A percentile compares a stretch with the other conserved stretches of the same genome.
These are phyloP conservation scores for Aristolochia californica DNA, from an alignment of 164 flowering plant genomes.

Conservation along the genomic window DNA sequence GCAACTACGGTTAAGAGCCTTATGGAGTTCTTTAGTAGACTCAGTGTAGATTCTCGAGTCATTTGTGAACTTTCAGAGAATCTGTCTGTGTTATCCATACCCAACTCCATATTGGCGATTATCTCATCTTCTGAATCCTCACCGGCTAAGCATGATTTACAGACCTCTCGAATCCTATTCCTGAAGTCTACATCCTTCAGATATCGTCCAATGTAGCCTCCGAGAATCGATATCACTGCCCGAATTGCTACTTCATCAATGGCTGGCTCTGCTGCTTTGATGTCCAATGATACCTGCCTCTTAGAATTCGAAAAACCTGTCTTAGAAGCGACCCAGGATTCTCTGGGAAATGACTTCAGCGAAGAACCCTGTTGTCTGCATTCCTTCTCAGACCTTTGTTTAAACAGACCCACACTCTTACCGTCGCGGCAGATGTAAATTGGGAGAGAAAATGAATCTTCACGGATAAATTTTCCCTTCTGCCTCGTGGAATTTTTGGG, in stretches of 20 bases:
- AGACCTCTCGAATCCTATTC: slow-evolving; percentile 21
- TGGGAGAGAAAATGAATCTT: slow-evolving; percentile 27
- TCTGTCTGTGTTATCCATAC: slow-evolving; percentile 36
- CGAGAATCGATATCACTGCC: slow-evolving; percentile 49
- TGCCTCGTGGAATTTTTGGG: slow-evolving; percentile 11
- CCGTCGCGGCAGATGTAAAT: slow-evolving; percentile 42
- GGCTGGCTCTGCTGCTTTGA: slow-evolving; percentile 26
- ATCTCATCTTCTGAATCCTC: slow-evolving; percentile 23
- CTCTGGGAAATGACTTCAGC: not conserved
- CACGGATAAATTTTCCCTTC: slow-evolving; percentile 4
- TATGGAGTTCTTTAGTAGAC: slow-evolving; percentile 25
- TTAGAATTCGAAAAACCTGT: slow-evolving; percentile 16
- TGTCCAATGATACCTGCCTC: slow-evolving; percentile 1
- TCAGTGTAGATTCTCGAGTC: slow-evolving; percentile 26
- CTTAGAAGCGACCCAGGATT: slow-evolving; percentile 17
- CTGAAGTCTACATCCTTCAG: slow-evolving; percentile 34
- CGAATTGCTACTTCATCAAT: slow-evolving; percentile 41
- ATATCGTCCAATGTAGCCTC: slow-evolving; percentile 43
- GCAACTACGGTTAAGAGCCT: slow-evolving; percentile 31
- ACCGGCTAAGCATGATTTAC: slow-evolving; percentile 24
- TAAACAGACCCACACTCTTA: slow-evolving; percentile 17
- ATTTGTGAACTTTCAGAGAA: slow-evolving; percentile 15
- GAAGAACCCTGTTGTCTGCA: slow-evolving; percentile 18
- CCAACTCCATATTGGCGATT: slow-evolving; percentile 33
- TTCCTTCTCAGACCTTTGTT: slow-evolving; percentile 14